Evolutionary conservation across 2,329 filamentous ascomycete genomes (phyloP), one percentile per base, ranked within the genome.

Genomic region (Penicillium sp.): DNA sequence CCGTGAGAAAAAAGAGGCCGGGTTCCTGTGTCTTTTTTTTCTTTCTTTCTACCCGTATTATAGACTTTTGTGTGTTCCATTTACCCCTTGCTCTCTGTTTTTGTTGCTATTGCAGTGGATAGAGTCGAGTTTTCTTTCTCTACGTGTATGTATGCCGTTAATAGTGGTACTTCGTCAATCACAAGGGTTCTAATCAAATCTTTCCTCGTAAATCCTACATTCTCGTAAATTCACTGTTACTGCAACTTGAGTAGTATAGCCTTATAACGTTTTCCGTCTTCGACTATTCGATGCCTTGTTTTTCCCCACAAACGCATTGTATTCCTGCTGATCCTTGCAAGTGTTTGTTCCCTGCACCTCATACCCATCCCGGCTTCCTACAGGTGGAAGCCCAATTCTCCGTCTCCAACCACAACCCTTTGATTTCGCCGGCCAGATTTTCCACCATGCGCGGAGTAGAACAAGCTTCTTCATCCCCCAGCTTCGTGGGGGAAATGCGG

Each of bases 71-170:
- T 69, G 65, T 70, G 62, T 64, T 63, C 56, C 60, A 63, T 61
- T 66, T 66, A 64, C 60, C 60, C 44, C 65, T 67, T 65, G 63
- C 55, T 60, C 50, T 60, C 50, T 47, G 46, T 57, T 68, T 63
- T 66, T 56, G 68, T 70, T 66, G 68, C 53, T 60, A 57, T 61
- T 63, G 35, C 35, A 39, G 35, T 39, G 56, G 60, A 65, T 72
- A 70, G 70, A 71, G 52, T 67, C 66, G 66, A 67, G 67, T 66
- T 71, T 70, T 66, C 61, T 63, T 72, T 69, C 66, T 70, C 55
- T 72, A 69, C 68, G 70, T 73, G 71, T 73, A 73, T 73, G 71
- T 73, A 73, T 73, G 71, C 71, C 67, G 70, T 73, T 73, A 73
- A 73, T 73, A 73, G 71, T 73, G 71, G 70, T 72, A 71, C 63